Evolutionary conservation across 192 early-diverging fungal species (phyloP).

Genomic region (Gonapodya sp.): DNA sequence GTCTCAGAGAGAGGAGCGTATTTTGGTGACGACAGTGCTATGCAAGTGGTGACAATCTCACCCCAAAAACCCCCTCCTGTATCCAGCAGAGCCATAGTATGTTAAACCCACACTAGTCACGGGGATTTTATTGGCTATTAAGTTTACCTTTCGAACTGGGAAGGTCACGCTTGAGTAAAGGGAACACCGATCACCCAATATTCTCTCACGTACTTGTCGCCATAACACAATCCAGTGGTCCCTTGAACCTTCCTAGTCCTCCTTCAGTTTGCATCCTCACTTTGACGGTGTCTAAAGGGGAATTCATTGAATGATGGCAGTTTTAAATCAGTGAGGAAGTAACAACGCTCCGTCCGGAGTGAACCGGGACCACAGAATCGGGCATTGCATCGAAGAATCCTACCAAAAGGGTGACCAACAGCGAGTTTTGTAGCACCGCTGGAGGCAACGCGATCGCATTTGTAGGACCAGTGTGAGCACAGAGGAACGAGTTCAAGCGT

Average conservation of each 20-base stretch:
- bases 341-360: background rate
- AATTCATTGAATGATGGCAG: background rate
- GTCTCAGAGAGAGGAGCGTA: conserved; percentile 24
- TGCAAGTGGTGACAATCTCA: background rate
- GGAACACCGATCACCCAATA: too few species aligned
- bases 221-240: conserved; percentile 58
- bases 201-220: conserved; percentile 26
- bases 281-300: conserved; percentile 58
- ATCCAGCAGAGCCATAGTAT: background rate
- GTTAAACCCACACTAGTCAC: background rate
- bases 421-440: conserved; percentile 61
- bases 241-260: conserved; percentile 56
- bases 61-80: conserved; percentile 21
- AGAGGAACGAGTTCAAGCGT: too few species aligned
- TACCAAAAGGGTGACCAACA: conserved; percentile 75
- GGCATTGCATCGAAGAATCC: background rate
- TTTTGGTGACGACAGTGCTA: conserved; percentile 2
- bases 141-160: too few species aligned
- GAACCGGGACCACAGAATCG: background rate
- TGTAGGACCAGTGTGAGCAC: too few species aligned
- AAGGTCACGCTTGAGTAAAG: too few species aligned
- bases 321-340: background rate
- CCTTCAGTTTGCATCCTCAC: conserved; percentile 68
- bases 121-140: too few species aligned
- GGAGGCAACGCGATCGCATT: too few species aligned